Evolutionary conservation across 257 asterid genomes (phyloP), one percentile per base, ranked within the genome.

Genomic region (Catharanthus roseus): DNA sequence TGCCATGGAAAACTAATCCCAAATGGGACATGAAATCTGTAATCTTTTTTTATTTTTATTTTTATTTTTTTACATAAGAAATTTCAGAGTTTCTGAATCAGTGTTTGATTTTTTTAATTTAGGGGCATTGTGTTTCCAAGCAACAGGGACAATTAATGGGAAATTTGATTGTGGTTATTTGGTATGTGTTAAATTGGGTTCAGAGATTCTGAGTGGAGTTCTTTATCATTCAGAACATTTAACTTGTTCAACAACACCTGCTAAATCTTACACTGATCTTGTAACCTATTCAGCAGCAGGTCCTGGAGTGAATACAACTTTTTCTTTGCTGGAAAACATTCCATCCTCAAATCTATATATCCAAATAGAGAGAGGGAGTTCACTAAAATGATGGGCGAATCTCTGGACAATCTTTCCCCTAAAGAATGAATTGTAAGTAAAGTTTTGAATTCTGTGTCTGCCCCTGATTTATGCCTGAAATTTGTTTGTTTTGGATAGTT

Each of bases 81-180:
- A 19, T 29, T 19, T 4, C n/a, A n/a, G n/a, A n/a, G n/a, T n/a
- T n/a, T n/a, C n/a, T n/a, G n/a, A n/a, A n/a, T n/a, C n/a, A n/a
- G n/a, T n/a, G n/a, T n/a, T n/a, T n/a, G n/a, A n/a, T n/a, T n/a
- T n/a, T n/a, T n/a, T n/a, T n/a, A 3, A 3, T 36, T 68, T 29
- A 87, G 91, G 76, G 6, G 23, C 67, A 12, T 39, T 53, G 65
- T 36, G 79, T 67, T 85, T 86, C 73, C 74, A 84, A 54, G 90
- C 87, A 8, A 64, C 68, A 1, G 97, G 97, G 68, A 86, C 82
- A 49, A 90, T 90, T 47, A 86, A 90, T 1, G 97, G 79, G 12
- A 93, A 90, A 77, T 84, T 90, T 74, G 98, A 90, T 34, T 83
- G 91, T 15, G 97, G 98, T 2, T 90, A 93, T 86, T 72, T 93